Percentiles rank a stretch among this genome's conserved stretches.
Conservation (phyloP, 441 rosid genomes). For the Adansonia gregorii region DNA sequence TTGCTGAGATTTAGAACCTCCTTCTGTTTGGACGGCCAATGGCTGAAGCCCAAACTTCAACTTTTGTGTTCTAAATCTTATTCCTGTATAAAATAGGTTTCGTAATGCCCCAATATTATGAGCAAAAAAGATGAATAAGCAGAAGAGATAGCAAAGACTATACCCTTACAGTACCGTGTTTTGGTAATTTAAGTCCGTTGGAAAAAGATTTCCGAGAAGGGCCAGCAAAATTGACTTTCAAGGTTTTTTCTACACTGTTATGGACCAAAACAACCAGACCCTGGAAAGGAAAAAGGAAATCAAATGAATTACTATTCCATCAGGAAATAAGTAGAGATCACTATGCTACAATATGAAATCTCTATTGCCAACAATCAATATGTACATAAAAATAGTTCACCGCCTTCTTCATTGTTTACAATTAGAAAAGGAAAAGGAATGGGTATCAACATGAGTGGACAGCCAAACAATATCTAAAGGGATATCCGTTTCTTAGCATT, state of each 20-base stretch:
- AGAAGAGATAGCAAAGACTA: slow-evolving; percentile 7
- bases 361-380: not conserved
- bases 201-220: not conserved
- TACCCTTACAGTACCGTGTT: slow-evolving; percentile 1
- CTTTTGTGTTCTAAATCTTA: not conserved
- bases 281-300: slow-evolving; percentile 43
- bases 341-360: not conserved
- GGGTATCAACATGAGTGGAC: not conserved
- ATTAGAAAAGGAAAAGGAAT: not conserved
- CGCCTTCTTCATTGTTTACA: not conserved
- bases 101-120: slow-evolving; percentile 13
- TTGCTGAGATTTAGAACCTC: not conserved
- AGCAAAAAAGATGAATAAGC: slow-evolving; percentile 14
- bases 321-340: slow-evolving; percentile 9
- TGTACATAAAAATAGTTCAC: not conserved
- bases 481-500: not conserved
- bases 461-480: not conserved
- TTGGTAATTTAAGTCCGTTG: not conserved
- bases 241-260: slow-evolving; percentile 55
- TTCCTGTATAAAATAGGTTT: slow-evolving; percentile 11
- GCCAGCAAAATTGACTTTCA: slow-evolving; percentile 37
- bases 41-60: not conserved
- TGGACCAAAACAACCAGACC: slow-evolving; percentile 59
- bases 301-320: slow-evolving; percentile 16
- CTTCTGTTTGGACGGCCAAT: not conserved